Base-by-base conservation (phyloP, 768 basidiomycete genomes). In the Coprinopsis marcescibilis region DNA sequence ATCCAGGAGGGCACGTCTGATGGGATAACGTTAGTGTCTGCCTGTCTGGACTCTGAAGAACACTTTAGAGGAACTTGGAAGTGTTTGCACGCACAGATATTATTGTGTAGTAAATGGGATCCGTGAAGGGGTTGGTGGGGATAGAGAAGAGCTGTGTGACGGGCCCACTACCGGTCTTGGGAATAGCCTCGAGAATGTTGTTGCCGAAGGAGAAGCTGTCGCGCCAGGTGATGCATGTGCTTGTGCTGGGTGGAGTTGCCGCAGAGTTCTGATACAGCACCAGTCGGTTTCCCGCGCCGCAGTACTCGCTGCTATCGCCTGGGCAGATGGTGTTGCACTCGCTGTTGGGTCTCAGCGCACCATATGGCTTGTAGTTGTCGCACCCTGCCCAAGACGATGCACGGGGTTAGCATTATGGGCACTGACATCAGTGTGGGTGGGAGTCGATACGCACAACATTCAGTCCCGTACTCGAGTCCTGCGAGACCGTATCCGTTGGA, bases 401-500 rank as follows among this genome's bases (percentile, higher is more conserved):
- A 19, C 19, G 35, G 19, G 35, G 10, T 19, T 5, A 40, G 5
- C 8, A 15, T 6, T 7, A 8, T 10, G 13, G 11, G 23, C 4
- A 24, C 20, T 17, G 17, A 23, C 20, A 40, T 40, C 20, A 20
- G 12, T 8, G 17, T 4, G 8, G 25, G 7, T 17, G 23, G 10
- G 39, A 27, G 29, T 6, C 35, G 17, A 30, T 12, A 35, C 54
- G 17, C 40, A 59, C 58, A 60, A 46, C 59, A 60, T 41, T 60
- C 59, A 20, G 43, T 45, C 2, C 65, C 71, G 53, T 70, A 79
- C 59, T 80, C 79, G 3, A 75, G 62, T 5, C 80, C 79, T 11
- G 77, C 77, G 42, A 69, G 73, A 26, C 68, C 54, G 54, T 62
- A 78, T 3, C 55, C 57, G 21, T 43, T 25, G 2, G 50, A 39